Conservation (phyloP, 2,329 filamentous ascomycete species). For the Rhinocladiella mackenziei region DNA sequence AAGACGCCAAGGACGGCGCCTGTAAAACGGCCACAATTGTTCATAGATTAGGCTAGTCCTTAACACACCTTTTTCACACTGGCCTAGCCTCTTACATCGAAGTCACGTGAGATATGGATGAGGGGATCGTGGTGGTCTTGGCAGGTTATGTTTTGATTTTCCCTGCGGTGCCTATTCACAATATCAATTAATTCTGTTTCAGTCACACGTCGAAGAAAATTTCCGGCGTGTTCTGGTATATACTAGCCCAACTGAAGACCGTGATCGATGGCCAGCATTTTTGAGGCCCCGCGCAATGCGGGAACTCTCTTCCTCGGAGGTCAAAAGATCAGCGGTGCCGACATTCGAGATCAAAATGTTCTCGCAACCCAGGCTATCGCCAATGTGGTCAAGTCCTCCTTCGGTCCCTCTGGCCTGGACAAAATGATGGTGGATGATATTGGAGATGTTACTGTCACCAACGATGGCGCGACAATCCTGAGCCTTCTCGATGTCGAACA, state of each 20-base stretch:
- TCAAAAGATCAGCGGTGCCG: slow-evolving; percentile 92
- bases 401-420: slow-evolving; percentile 92
- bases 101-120: too few species aligned
- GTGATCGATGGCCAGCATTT: slow-evolving; percentile 79
- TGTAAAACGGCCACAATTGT: too few species aligned
- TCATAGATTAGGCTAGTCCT: too few species aligned
- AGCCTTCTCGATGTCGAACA: slow-evolving; percentile 95
- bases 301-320: slow-evolving; percentile 96
- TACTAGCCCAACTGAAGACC: neutral
- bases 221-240: neutral
- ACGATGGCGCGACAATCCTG: slow-evolving; percentile 96
- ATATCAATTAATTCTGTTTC: too few species aligned
- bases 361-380: slow-evolving; percentile 93
- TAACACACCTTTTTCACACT: too few species aligned
- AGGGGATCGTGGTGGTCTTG: too few species aligned
- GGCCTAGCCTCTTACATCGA: too few species aligned
- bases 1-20: too few species aligned
- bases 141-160: too few species aligned
- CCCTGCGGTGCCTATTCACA: too few species aligned
- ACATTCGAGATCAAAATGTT: slow-evolving; percentile 97
- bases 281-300: slow-evolving; percentile 85
- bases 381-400: slow-evolving; percentile 98
- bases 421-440: slow-evolving; percentile 99
- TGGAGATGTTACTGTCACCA: slow-evolving; percentile 97
- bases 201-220: too few species aligned